phyloP scores from a whole-genome alignment of 1,139 yeast species.

The Debaryomyces sp. region DNA sequence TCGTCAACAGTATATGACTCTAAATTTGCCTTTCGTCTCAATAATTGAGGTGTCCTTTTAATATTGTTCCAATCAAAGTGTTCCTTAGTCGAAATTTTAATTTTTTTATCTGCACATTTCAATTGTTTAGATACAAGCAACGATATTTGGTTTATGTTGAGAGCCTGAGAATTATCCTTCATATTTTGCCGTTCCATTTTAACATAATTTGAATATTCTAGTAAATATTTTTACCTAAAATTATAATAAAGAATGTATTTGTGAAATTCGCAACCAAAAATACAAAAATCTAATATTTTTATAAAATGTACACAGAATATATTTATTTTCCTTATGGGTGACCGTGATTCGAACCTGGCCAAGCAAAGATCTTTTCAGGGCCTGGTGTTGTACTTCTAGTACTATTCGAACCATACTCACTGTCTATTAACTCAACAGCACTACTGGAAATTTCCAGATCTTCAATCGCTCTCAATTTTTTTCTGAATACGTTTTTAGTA shows the following conservation, averaged over 20 bases:
- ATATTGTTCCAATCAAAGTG: conserved; percentile 30
- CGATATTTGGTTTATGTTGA: conserved; percentile 12
- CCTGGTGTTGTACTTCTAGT: conserved; percentile 33
- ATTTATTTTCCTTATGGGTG: conserved; percentile 45
- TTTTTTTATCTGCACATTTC: conserved; percentile 19
- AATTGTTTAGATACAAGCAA: conserved; percentile 18
- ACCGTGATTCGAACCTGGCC: conserved; percentile 73
- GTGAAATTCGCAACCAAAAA: conserved; percentile 12
- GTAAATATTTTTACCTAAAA: neutral
- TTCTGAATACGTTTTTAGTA: conserved; percentile 16
- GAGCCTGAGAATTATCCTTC: neutral
- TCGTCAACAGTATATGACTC: conserved; percentile 41
- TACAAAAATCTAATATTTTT: conserved; percentile 2
- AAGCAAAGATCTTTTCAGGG: conserved; percentile 54
- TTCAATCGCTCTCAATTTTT: conserved; percentile 21
- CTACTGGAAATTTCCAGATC: conserved; percentile 18
- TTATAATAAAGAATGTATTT: neutral
- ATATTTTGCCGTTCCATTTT: neutral
- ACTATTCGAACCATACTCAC: conserved; percentile 18
- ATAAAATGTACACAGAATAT: conserved; percentile 5
- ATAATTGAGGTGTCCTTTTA: conserved; percentile 33
- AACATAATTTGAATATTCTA: neutral
- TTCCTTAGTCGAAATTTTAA: conserved; percentile 14
- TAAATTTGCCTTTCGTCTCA: conserved; percentile 32
- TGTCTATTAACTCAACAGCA: conserved; percentile 22